Evolutionary conservation across 768 basidiomycete genomes (phyloP), one percentile per base, ranked within the genome.

Genomic region (Boletus sensibilis): DNA sequence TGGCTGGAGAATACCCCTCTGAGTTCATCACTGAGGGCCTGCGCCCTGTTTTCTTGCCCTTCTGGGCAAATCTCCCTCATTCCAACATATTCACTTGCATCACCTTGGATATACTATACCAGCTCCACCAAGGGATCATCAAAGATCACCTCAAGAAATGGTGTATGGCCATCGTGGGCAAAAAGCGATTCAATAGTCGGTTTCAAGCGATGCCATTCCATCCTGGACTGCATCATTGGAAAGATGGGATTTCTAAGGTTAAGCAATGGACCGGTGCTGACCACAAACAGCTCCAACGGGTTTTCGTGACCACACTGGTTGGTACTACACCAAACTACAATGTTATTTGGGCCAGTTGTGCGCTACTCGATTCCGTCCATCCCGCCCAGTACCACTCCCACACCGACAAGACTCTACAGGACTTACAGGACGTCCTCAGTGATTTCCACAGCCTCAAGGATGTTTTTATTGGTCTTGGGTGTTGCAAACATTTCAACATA

Each of bases 141-240:
- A 54, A 48, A 6, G 46, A 54, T 5, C 39, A 54, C 6, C 18
- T 54, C 21, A 54, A 54, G 9, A 48, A 25, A 42, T 54, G 46
- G 40, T 54, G 46, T 4, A 2, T 10, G 0, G 4, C 18, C 1
- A 5, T 53, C 5, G 21, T 8, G 0, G 38, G 29, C 21, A 39
- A 11, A 4, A 39, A 34, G 1, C 0, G 10, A 7, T 54, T 48
- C 1, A 18, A 48, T 16, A 11, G 0, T 0, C 13, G 4, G 0
- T 54, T 54, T 5, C 2, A 2, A 2, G 33, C 40, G 1, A 54
- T 54, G 46, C 46, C 39, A 0, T 0, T 33, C 8, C n/a, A n/a
- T 14, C 53, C 46, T 0, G 39, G 39, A 0, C 46, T 54, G 2
- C 18, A 3, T 0, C 46, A 54, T 42, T 54, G 41, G 6, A 54